phyloP scores from a whole-genome alignment of 371 early-diverging fungal genomes.

The Nosema muscidifuracis region DNA sequence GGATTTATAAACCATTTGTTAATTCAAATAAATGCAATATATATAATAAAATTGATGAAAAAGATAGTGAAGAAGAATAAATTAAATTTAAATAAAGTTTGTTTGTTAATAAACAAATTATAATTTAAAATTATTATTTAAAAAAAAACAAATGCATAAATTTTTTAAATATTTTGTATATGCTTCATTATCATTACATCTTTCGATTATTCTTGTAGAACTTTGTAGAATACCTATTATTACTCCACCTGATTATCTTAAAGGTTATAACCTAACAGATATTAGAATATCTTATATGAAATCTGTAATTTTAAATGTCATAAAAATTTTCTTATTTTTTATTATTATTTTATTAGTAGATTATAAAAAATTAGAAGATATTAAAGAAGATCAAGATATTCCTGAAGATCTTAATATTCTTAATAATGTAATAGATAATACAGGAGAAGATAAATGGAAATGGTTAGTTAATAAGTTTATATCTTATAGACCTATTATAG shows the following conservation, averaged over 20 bases:
- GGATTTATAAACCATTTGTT: conserved; percentile 56
- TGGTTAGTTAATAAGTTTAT: not conserved
- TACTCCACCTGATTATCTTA: not conserved
- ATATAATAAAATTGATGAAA: conserved; percentile 6
- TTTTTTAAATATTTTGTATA: conserved; percentile 4
- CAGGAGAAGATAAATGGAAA: not conserved
- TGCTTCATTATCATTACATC: not conserved
- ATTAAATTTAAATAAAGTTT: not conserved
- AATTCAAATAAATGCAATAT: conserved; percentile 43
- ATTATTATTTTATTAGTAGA: not conserved
- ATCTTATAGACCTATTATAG: not conserved
- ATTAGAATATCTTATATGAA: not conserved
- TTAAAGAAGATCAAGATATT: not conserved
- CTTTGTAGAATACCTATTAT: not conserved
- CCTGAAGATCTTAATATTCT: not conserved
- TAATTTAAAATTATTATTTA: not conserved
- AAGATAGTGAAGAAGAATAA: not conserved
- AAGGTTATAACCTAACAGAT: not conserved
- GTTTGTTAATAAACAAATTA: not conserved
- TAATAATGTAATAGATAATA: not conserved
- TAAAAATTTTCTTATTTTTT: not conserved
- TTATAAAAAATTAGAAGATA: not conserved
- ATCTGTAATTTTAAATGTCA: not conserved
- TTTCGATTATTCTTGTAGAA: not conserved
- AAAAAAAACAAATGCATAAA: not conserved